Conservation (phyloP, 2,329 filamentous ascomycete genomes). For the Beauveria rudraprayagi region DNA sequence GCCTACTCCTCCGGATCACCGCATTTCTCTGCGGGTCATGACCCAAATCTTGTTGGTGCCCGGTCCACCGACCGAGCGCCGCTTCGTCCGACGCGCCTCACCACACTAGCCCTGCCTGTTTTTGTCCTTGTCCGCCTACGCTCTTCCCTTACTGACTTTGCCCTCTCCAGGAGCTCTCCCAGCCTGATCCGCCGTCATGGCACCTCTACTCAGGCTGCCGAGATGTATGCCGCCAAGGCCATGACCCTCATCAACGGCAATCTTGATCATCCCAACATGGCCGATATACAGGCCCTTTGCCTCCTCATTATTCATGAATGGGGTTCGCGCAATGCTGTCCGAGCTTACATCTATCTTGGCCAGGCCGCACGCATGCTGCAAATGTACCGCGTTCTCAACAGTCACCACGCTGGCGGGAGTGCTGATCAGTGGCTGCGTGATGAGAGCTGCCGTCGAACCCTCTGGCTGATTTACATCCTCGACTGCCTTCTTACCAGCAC, state of each 20-base stretch:
- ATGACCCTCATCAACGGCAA: constrained; percentile 50
- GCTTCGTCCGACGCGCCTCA: background rate
- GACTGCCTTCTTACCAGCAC: constrained; percentile 56
- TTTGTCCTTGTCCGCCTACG: background rate
- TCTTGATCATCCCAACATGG: constrained; percentile 50
- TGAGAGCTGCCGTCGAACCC: constrained; percentile 51
- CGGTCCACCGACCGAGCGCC: constrained; percentile 7
- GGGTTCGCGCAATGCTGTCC: constrained; percentile 53
- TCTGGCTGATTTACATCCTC: constrained; percentile 56
- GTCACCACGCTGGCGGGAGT: constrained; percentile 42
- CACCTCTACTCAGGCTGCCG: constrained; percentile 45
- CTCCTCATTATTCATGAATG: constrained; percentile 56
- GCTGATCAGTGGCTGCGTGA: constrained; percentile 53
- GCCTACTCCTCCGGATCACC: background rate
- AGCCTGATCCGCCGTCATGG: constrained; percentile 51
- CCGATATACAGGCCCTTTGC: constrained; percentile 54
- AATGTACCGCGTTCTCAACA: constrained; percentile 54
- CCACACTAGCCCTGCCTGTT: background rate
- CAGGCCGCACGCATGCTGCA: constrained; percentile 57
- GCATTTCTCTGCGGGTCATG: constrained; percentile 6
- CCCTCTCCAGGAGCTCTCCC: constrained; percentile 41
- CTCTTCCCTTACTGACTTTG: background rate
- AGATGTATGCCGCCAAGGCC: constrained; percentile 52
- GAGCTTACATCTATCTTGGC: constrained; percentile 55
- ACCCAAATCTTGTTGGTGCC: constrained; percentile 13